phyloP scores from a whole-genome alignment of 306 rosid genomes.

The Vicia villosa region DNA sequence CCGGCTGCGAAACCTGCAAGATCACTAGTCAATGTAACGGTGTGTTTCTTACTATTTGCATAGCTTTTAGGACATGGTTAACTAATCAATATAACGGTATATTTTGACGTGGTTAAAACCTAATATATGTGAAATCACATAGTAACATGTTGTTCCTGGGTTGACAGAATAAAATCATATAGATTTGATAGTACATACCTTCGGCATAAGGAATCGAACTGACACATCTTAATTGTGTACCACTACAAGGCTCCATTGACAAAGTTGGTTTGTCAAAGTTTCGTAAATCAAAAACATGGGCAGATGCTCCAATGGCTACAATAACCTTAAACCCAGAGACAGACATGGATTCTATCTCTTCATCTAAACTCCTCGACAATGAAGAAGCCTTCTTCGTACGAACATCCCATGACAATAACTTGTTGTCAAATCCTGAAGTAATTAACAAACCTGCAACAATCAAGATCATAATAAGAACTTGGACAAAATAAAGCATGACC shows the following conservation, averaged over 20 bases:
- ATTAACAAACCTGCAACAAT: conserved; percentile 66
- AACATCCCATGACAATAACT: conserved; percentile 64
- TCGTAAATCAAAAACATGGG: conserved; percentile 69
- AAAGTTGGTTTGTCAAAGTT: conserved; percentile 53
- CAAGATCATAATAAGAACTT: conserved; percentile 15
- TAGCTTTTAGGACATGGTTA: conserved; percentile 20
- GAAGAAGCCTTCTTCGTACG: conserved; percentile 49
- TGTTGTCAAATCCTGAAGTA: conserved; percentile 76
- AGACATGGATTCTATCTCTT: conserved; percentile 73
- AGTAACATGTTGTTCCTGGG: conserved; percentile 2
- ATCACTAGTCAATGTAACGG: conserved; percentile 17
- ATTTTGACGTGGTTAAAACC: neutral
- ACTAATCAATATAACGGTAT: conserved; percentile 4
- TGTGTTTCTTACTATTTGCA: neutral
- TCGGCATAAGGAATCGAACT: conserved; percentile 60
- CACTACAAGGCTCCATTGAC: conserved; percentile 54
- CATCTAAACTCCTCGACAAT: conserved; percentile 45
- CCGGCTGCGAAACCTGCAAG: conserved; percentile 86
- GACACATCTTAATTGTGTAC: conserved; percentile 59
- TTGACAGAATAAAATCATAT: conserved; percentile 8
- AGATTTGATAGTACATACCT: conserved; percentile 59
- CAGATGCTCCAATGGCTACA: conserved; percentile 60
- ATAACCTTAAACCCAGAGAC: conserved; percentile 59
- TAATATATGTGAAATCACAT: neutral
- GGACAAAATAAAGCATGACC: too few relatives aligned